phyloP scores from a whole-genome alignment of 1,139 yeast genomes.

The Pneumocystis sp. region DNA sequence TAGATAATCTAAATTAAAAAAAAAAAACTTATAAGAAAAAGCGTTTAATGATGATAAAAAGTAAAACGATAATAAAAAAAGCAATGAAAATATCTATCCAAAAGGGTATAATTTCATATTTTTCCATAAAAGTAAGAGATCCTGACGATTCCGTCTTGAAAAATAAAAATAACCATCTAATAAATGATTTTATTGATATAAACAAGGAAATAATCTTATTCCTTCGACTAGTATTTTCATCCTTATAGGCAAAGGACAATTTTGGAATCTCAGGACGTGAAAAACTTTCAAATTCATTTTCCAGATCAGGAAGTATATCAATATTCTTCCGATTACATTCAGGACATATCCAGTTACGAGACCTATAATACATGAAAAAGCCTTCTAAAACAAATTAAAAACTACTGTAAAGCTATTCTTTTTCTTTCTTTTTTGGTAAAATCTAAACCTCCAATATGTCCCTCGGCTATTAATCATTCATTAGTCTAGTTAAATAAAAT shows the following conservation, averaged over 20 bases:
- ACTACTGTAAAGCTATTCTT: background rate
- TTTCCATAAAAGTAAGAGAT: background rate
- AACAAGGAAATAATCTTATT: background rate
- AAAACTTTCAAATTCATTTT: background rate
- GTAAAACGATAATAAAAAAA: background rate
- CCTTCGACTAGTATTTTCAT: background rate
- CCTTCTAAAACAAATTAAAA: background rate
- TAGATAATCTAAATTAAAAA: background rate
- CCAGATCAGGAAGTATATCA: background rate
- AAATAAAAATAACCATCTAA: background rate
- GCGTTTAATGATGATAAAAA: background rate
- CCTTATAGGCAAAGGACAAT: background rate
- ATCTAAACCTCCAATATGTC: background rate
- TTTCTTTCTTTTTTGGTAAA: background rate
- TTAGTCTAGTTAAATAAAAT: background rate
- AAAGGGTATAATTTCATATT: background rate
- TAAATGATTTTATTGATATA: background rate
- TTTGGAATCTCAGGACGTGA: background rate
- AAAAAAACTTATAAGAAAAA: background rate
- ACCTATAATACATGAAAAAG: background rate
- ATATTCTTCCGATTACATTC: background rate
- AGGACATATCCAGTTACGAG: background rate
- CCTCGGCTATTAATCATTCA: background rate
- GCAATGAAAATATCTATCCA: background rate
- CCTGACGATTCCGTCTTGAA: background rate